Evolutionary conservation across 768 basidiomycete genomes (phyloP).

Genomic region (Tubosaeta sp.): DNA sequence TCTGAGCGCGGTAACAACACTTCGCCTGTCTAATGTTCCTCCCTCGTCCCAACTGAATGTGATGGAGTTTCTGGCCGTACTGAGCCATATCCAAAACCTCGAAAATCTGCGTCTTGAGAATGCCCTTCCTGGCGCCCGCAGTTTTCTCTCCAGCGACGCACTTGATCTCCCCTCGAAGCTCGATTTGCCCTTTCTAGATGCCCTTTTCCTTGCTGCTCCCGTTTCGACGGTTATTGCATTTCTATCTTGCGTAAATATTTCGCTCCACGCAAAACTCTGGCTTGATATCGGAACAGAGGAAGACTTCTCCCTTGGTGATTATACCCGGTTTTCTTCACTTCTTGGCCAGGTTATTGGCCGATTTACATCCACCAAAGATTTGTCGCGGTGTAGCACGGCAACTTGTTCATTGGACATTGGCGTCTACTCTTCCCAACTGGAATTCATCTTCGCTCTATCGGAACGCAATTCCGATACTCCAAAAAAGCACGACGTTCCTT

Average conservation of each 20-base stretch:
- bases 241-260: conserved; percentile 5
- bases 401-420: too few relatives aligned
- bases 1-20: conserved; percentile 27
- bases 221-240: conserved; percentile 2
- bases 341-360: too few relatives aligned
- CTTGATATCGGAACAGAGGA: too few relatives aligned
- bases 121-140: conserved; percentile 17
- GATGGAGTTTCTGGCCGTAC: conserved; percentile 27
- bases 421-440: too few relatives aligned
- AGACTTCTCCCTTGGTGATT: neutral
- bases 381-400: too few relatives aligned
- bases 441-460: too few relatives aligned
- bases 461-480: neutral
- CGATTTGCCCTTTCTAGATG: neutral
- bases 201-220: conserved; percentile 2
- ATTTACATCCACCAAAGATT: too few relatives aligned
- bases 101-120: conserved; percentile 30
- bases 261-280: neutral
- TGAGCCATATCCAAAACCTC: conserved; percentile 32
- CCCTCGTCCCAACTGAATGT: conserved; percentile 20
- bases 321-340: neutral
- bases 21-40: conserved; percentile 29
- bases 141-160: neutral
- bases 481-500: conserved; percentile 2
- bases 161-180: neutral